A percentile compares a stretch with the other conserved stretches of the same genome.
phyloP scores from a whole-genome alignment of 371 early-diverging fungal species.

The Haplosporangium sp. region DNA sequence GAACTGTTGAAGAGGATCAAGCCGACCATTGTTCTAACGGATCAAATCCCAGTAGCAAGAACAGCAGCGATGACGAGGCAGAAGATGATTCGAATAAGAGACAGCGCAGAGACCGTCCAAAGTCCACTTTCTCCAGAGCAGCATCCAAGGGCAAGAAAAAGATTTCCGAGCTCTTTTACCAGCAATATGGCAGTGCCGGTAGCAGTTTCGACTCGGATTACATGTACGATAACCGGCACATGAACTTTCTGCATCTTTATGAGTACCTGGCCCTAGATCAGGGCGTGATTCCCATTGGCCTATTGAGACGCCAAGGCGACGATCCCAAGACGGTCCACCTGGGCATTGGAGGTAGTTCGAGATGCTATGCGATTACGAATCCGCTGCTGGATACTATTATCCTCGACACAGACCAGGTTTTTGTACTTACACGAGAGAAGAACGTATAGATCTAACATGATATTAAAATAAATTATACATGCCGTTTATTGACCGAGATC shows the following conservation, averaged over 20 bases:
- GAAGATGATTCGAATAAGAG: neutral
- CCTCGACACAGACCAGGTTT: slow-evolving; percentile 50
- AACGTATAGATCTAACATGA: neutral
- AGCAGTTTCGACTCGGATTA: slow-evolving; percentile 43
- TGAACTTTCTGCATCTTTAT: slow-evolving; percentile 58
- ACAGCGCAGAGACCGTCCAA: neutral
- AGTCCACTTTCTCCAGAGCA: slow-evolving; percentile 20
- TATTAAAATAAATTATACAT: no score
- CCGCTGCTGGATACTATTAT: slow-evolving; percentile 47
- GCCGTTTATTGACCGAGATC: no score
- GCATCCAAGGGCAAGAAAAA: slow-evolving; percentile 40
- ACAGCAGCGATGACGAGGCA: slow-evolving; percentile 12
- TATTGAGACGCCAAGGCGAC: slow-evolving; percentile 54
- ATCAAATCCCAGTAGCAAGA: neutral
- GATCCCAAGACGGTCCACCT: slow-evolving; percentile 51
- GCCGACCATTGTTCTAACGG: neutral
- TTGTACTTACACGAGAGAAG: slow-evolving; percentile 33
- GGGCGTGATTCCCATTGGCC: slow-evolving; percentile 58
- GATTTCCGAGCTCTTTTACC: slow-evolving; percentile 28
- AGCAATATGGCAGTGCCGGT: slow-evolving; percentile 9
- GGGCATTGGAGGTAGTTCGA: slow-evolving; percentile 52
- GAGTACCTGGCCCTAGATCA: slow-evolving; percentile 58
- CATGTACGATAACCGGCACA: slow-evolving; percentile 50
- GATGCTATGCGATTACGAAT: slow-evolving; percentile 52
- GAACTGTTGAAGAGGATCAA: neutral